These are phyloP conservation scores for Candida hungchunana DNA, from an alignment of 805 yeast genomes.

Conservation along the genomic window DNA sequence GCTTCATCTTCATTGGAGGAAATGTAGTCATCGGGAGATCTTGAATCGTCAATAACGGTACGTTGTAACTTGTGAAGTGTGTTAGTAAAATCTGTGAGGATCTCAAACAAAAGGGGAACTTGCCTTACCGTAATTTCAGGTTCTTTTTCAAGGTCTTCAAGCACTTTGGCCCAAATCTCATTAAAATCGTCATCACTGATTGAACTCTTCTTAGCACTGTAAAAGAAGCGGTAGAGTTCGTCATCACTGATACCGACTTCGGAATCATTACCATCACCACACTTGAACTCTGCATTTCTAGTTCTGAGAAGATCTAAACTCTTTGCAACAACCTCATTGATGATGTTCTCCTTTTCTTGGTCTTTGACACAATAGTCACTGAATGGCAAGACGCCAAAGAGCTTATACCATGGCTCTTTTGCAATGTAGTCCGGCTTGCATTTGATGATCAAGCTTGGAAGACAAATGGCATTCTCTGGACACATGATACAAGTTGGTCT, in stretches of 20 bases:
- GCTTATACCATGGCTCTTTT: constrained; percentile 47
- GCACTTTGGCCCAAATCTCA: constrained; percentile 67
- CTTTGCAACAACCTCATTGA: constrained; percentile 60
- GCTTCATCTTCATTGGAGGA: constrained; percentile 36
- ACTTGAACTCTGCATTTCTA: constrained; percentile 58
- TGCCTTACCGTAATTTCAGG: constrained; percentile 78
- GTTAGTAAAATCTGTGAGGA: constrained; percentile 25
- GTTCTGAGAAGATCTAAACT: constrained; percentile 62
- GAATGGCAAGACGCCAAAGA: constrained; percentile 56
- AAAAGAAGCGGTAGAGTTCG: constrained; percentile 51
- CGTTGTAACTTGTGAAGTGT: constrained; percentile 16
- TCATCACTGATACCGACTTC: constrained; percentile 47
- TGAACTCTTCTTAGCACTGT: constrained; percentile 29
- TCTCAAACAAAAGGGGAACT: constrained; percentile 36
- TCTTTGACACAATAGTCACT: constrained; percentile 71
- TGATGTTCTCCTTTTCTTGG: constrained; percentile 61
- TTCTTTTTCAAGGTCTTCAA: constrained; percentile 55
- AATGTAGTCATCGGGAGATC: constrained; percentile 34
- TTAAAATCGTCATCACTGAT: constrained; percentile 59
- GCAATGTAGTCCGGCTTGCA: constrained; percentile 68
- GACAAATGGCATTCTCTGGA: constrained; percentile 79
- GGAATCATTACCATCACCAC: constrained; percentile 48
- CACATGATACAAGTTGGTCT: constrained; percentile 71
- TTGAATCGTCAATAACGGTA: constrained; percentile 36
- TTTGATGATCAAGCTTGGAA: constrained; percentile 49